Percentiles rank a stretch among this genome's conserved stretches.
Evolutionary conservation across 2,329 filamentous ascomycete species (phyloP).

Genomic region (Phoma sp.): DNA sequence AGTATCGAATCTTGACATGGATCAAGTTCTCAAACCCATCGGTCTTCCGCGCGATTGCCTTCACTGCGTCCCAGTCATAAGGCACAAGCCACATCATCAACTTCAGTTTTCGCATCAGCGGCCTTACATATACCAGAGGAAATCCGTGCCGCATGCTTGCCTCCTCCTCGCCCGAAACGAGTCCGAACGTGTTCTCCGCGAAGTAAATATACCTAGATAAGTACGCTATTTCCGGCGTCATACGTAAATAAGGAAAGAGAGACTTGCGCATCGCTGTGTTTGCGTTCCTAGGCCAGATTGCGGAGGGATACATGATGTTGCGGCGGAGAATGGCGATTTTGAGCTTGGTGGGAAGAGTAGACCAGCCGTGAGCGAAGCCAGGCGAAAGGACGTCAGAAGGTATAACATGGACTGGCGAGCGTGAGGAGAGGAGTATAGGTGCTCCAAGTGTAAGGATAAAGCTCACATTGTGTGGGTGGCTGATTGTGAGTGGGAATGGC

Average conservation of each 20-base stretch:
- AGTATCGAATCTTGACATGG: background rate
- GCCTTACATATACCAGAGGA: background rate
- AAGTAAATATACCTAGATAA: background rate
- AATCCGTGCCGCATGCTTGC: background rate
- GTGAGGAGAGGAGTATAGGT: background rate
- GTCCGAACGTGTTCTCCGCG: background rate
- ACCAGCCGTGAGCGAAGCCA: background rate
- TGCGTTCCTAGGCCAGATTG: background rate
- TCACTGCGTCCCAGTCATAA: background rate
- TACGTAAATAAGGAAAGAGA: background rate
- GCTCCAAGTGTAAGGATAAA: background rate
- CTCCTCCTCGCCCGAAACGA: background rate
- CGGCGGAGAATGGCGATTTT: background rate
- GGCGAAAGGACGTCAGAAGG: background rate
- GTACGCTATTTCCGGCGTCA: background rate
- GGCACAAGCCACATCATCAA: background rate
- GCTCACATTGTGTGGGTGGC: background rate
- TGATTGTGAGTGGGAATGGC: background rate
- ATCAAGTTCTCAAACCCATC: background rate
- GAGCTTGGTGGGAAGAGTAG: background rate
- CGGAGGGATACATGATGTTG: background rate
- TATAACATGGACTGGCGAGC: background rate
- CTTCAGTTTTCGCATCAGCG: background rate
- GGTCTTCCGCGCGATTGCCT: background rate
- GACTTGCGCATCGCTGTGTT: background rate